phyloP scores from a whole-genome alignment of 805 yeast species.

The Candida railenensis region DNA sequence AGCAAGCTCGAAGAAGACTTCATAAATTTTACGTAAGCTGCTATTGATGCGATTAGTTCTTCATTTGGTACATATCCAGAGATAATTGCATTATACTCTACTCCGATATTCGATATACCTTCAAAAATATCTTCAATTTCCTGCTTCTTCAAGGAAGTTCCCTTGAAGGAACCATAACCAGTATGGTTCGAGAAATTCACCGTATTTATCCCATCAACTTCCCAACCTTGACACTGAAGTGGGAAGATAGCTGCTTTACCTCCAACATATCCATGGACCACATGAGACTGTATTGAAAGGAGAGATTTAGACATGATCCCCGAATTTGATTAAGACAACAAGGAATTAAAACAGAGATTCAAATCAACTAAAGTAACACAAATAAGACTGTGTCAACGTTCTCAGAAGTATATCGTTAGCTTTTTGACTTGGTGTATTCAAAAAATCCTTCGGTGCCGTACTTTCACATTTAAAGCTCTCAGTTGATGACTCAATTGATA shows the following conservation, averaged over 20 bases:
- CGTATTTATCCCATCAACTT: conserved; percentile 85
- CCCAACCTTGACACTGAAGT: conserved; percentile 84
- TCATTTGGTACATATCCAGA: conserved; percentile 71
- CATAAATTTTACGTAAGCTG: conserved; percentile 23
- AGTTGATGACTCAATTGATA: conserved; percentile 1
- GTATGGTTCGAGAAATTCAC: conserved; percentile 92
- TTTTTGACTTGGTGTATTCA: too few relatives aligned
- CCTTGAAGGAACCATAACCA: conserved; percentile 72
- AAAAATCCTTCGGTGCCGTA: too few relatives aligned
- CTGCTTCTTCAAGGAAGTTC: conserved; percentile 47
- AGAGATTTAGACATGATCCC: conserved; percentile 13
- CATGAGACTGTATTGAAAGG: conserved; percentile 74
- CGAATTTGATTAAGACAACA: not conserved
- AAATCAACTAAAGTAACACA: not conserved
- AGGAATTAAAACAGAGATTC: not conserved
- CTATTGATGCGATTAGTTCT: conserved; percentile 39
- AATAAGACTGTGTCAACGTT: too few relatives aligned
- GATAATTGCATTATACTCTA: conserved; percentile 52
- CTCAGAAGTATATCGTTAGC: too few relatives aligned
- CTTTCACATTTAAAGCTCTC: too few relatives aligned
- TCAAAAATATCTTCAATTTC: conserved; percentile 48
- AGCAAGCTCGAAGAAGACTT: conserved; percentile 16
- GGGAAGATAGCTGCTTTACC: conserved; percentile 91
- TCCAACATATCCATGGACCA: conserved; percentile 94
- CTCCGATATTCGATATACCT: conserved; percentile 51